Base-by-base conservation (phyloP, 108 stramenopile species). In the Schizochytrium sp. region DNA sequence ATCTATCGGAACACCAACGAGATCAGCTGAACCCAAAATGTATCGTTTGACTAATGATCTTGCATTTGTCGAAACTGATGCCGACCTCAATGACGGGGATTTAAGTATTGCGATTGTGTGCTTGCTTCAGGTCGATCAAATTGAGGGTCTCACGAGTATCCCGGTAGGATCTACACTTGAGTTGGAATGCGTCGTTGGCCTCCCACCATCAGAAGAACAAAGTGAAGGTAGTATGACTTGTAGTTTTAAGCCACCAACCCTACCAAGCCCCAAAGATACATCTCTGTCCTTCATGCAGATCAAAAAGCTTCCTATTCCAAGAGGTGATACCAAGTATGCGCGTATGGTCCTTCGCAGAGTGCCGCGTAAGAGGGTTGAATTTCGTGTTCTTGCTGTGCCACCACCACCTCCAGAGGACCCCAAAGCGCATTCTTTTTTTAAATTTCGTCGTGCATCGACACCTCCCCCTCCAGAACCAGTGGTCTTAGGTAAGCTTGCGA, bases 311-410 rank as follows among this genome's bases (percentile, higher is more conserved):
- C 76, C 76, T 7, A 83, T 83, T n/a, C 76, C 76, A 53, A 47
- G 76, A 47, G 76, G 53, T 12, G 47, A 49, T 5, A 19, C 76
- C 5, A 83, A 83, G 47, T 28, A 55, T 3, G 76, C 50, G 8
- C 47, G 53, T n/a, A 83, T 83, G 76, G 76, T 83, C 15, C 10
- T 49, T 47, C 76, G 76, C 47, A 46, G 76, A 12, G 55, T 83
- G 76, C 15, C 47, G 5, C 76, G 76, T 38, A 83, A 83, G 47
- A 83, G 3, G 28, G 53, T 40, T 38, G 76, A 69, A 44, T 69
- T 69, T 15, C 7, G 44, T 7, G 12, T 69, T 7, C 1, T 69
- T 69, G 64, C 64, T 44, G 64, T 69, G 64, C 64, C 64, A 15
- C 64, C 64, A 12, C 42, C 64, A 7, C 64, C 64, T 7, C 42